Base-by-base conservation (phyloP, 1,139 yeast genomes). In the Martiniozyma asiatica region DNA sequence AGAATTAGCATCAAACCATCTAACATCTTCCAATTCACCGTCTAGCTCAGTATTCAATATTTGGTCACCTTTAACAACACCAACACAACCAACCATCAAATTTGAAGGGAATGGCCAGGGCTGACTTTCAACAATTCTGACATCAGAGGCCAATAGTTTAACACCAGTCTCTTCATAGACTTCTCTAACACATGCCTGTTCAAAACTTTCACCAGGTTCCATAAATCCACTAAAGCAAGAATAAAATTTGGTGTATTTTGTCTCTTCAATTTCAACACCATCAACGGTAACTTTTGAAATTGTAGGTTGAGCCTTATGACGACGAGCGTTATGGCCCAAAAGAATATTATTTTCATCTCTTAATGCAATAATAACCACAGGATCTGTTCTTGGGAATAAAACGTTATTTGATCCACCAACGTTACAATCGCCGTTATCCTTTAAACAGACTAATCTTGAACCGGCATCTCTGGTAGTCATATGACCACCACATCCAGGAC, bases 91-190 rank as follows among this genome's bases (percentile, higher is more conserved):
- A 44, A 89, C 67, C 97, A 87, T 87, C 45, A 89, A 56, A 50
- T 80, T 85, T 1, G 84, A 84, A 1, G 97, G 97, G 56, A 74
- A 87, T 15, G 97, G 98, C 96, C 96, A 85, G 6, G 96, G 95
- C 53, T 85, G 96, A 7, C 89, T 70, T 48, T 73, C 63, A 19
- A 76, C 58, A 30, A 85, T 64, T 30, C 61, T 54, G 21, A 85
- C 77, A 25, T 63, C 58, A 3, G 59, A 47, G 31, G 80, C 73
- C 8, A 31, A 6, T 4, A 41, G 11, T 26, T 58, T 64, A 21
- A 84, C 81, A 4, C 98, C 98, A 2, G 96, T 76, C 53, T 87
- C 98, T 53, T 87, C 98, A 85, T 93, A 85, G 22, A 81, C 78
- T 51, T 87, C 98, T 38, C 98, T 61, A 30, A 76, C 64, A 20